Base-by-base conservation (phyloP, 139 green algal genomes). In the Picochlorum sp. region DNA sequence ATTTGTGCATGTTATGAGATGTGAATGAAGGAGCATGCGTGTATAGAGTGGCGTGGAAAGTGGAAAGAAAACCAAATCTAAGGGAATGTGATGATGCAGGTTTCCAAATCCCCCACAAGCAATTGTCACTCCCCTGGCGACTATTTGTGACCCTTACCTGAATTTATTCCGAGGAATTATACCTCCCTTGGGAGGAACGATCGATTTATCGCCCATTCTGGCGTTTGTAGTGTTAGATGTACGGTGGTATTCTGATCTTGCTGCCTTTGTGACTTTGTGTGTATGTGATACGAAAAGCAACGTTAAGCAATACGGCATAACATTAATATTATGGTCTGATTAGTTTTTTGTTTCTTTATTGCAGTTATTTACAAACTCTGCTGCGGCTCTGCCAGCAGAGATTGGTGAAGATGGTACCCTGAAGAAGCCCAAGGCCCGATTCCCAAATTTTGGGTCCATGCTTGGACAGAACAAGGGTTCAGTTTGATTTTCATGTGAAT, bases 141-240 rank as follows among this genome's bases (percentile, higher is more conserved):
- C 61, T 4, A 60, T 75, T 45, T 67, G 68, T 24, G 57, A 75
- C n/a, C 64, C 69, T 29, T 73, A 70, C 74, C 75, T 99, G 4
- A 95, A 95, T 76, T 74, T 98, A n/a, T 99, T 99, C 81, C 63
- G 92, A 9, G 92, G 92, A 30, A 81, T 98, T 50, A 96, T 98
- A 47, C 92, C 92, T 0, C 92, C 92, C 1, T 52, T 98, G 2
- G 93, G 90, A 3, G 86, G 85, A 26, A 89, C 79, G 0, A 71
- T 98, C 30, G 93, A 98, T 74, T 75, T 98, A 35, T 94, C 81
- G 18, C 92, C 92, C 44, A 96, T 99, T 68, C 78, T 98, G 60
- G 93, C 93, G 6, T 98, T 99, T 57, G 69, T 98, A 3, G 65
- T 78, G 35, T 77, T 97, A 16, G 89, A 94, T 68, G 79, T 95